phyloP scores from a whole-genome alignment of 164 flowering plant genomes.

The Umbilicus rupestris region DNA sequence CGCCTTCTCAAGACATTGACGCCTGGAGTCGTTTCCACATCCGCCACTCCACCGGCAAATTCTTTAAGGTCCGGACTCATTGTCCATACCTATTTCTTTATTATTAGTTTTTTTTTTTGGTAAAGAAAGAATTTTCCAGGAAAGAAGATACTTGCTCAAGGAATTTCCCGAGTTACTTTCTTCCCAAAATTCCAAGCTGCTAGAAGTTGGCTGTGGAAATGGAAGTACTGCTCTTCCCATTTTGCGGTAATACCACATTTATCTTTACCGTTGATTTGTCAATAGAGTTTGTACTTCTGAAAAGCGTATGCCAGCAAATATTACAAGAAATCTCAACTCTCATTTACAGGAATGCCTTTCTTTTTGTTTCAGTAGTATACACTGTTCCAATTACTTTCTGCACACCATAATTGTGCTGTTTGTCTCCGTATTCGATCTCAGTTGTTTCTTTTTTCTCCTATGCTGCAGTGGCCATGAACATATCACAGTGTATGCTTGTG shows the following conservation, averaged over 20 bases:
- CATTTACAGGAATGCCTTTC: neutral
- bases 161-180: conserved; percentile 72
- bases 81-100: neutral
- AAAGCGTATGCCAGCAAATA: neutral
- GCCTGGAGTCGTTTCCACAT: conserved; percentile 67
- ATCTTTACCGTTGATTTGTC: neutral
- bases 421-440: neutral
- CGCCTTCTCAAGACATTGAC: conserved; percentile 23
- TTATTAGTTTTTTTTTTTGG: neutral
- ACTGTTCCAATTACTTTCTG: neutral
- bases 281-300: neutral
- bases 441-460: neutral
- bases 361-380: neutral
- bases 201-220: conserved; percentile 97
- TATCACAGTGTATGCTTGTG: conserved; percentile 66
- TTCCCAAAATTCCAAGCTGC: conserved; percentile 36
- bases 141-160: conserved; percentile 77
- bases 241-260: conserved; percentile 36
- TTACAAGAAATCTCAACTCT: neutral
- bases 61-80: conserved; percentile 56
- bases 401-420: neutral
- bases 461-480: conserved; percentile 38
- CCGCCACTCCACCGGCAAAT: conserved; percentile 73
- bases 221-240: conserved; percentile 88
- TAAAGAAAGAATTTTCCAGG: conserved; percentile 28